Conservation (phyloP, 257 asterid genomes). For the Solanum rostratum region DNA sequence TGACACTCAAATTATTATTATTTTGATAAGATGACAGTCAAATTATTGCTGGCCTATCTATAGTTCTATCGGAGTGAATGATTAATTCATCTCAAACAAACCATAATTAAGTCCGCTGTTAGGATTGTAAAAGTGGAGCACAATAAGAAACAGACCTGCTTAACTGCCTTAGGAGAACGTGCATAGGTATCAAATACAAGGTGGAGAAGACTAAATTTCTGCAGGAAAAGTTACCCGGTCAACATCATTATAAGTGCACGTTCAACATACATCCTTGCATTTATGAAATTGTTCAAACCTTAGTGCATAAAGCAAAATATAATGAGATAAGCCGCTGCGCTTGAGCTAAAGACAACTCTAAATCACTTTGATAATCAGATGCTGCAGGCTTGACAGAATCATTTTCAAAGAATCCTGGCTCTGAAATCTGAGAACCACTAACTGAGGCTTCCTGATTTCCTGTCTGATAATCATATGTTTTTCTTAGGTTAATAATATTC, state of each 20-base stretch:
- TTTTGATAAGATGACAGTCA: background rate
- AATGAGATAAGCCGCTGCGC: conserved; percentile 66
- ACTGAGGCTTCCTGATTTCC: conserved; percentile 67
- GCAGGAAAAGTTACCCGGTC: conserved; percentile 16
- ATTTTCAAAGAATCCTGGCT: conserved; percentile 42
- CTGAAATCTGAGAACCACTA: conserved; percentile 81
- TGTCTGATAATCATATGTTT: conserved; percentile 26
- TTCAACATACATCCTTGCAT: background rate
- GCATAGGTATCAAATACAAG: conserved; percentile 61
- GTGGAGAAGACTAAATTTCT: conserved; percentile 80
- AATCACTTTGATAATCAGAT: conserved; percentile 39
- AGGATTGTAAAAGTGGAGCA: background rate
- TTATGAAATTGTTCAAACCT: conserved; percentile 31
- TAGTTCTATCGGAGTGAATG: background rate
- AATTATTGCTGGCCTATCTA: background rate
- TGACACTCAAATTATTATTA: background rate
- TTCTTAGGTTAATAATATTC: background rate
- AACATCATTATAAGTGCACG: background rate
- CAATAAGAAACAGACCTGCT: conserved; percentile 57
- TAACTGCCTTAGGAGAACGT: conserved; percentile 62
- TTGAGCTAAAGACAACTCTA: conserved; percentile 42
- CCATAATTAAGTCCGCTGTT: background rate
- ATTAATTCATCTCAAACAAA: background rate
- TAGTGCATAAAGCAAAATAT: conserved; percentile 75
- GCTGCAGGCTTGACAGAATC: conserved; percentile 28